phyloP scores from a whole-genome alignment of 495 filamentous ascomycete species.

The Podospora didyma region DNA sequence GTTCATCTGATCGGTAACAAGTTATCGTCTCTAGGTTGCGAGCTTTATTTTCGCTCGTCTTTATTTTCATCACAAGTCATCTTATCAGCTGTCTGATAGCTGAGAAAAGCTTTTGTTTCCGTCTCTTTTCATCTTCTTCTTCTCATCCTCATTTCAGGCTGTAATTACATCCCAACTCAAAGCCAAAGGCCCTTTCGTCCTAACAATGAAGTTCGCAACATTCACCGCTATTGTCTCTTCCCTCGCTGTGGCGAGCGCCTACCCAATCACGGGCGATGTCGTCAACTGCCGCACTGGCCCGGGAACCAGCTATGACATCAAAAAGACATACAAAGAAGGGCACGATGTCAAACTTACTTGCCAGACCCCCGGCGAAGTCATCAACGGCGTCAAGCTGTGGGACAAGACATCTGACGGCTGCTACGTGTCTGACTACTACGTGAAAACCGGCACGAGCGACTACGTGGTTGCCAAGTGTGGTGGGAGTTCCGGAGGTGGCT shows the following conservation, averaged over 20 bases:
- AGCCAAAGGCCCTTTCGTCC: no score
- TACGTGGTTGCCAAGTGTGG: conserved; percentile 12
- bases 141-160: no score
- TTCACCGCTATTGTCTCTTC: conserved; percentile 1
- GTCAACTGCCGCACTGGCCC: conserved; percentile 18
- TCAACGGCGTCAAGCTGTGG: conserved; percentile 20
- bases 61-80: no score
- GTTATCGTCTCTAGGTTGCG: no score
- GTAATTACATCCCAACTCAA: no score
- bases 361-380: conserved; percentile 15
- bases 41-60: no score
- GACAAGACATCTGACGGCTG: conserved; percentile 26
- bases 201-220: conserved; percentile 10
- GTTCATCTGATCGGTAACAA: no score
- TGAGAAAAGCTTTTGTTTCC: no score
- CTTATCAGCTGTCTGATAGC: no score
- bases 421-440: conserved; percentile 24
- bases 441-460: conserved; percentile 13
- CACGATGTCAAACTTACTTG: conserved; percentile 16
- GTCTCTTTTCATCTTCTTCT: no score
- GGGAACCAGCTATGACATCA: conserved; percentile 11
- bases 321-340: conserved; percentile 13
- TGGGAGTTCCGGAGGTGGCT: conserved; percentile 1
- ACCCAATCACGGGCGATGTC: conserved; percentile 8
- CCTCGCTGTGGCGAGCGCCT: conserved; percentile 6